A percentile compares a stretch with the other conserved stretches of the same genome.
phyloP scores from a whole-genome alignment of 2,329 filamentous ascomycete species.

The Scleromitrula shiraiana region DNA sequence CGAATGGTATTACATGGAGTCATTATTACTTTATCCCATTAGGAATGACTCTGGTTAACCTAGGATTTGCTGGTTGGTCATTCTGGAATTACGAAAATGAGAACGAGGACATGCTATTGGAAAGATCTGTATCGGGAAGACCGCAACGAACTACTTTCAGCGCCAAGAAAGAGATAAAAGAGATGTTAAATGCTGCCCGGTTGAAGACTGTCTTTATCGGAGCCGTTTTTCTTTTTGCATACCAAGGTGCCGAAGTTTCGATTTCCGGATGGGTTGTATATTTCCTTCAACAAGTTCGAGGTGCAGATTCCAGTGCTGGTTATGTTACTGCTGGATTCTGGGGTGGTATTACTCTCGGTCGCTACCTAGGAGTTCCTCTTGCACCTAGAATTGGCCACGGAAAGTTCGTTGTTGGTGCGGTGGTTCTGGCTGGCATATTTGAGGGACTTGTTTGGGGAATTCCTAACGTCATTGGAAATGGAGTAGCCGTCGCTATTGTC shows the following conservation, averaged over 20 bases:
- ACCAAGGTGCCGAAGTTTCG: constrained; percentile 77
- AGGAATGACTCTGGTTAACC: constrained; percentile 46
- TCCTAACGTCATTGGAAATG: constrained; percentile 64
- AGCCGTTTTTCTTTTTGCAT: constrained; percentile 75
- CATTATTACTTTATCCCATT: constrained; percentile 65
- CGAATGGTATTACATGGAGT: constrained; percentile 53
- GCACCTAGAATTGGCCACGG: constrained; percentile 65
- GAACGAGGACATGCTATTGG: constrained; percentile 33
- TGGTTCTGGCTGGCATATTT: constrained; percentile 54
- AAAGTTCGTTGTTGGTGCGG: constrained; percentile 55
- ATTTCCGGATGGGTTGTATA: constrained; percentile 84
- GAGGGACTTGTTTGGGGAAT: constrained; percentile 73
- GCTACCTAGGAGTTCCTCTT: constrained; percentile 61
- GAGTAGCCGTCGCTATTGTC: constrained; percentile 59
- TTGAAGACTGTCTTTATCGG: constrained; percentile 57
- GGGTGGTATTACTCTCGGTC: constrained; percentile 68
- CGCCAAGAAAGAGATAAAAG: constrained; percentile 29
- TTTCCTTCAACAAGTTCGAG: constrained; percentile 69
- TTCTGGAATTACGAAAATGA: constrained; percentile 67
- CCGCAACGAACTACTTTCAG: constrained; percentile 24
- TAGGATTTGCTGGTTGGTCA: constrained; percentile 53
- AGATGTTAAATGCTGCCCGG: constrained; percentile 40
- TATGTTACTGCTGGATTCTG: constrained; percentile 70
- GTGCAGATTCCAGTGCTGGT: constrained; percentile 62
- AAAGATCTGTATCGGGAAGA: constrained; percentile 32